These are phyloP conservation scores for Saccharum hybrid DNA, from an alignment of 202 grass and related monocot species.

Conservation along the genomic window DNA sequence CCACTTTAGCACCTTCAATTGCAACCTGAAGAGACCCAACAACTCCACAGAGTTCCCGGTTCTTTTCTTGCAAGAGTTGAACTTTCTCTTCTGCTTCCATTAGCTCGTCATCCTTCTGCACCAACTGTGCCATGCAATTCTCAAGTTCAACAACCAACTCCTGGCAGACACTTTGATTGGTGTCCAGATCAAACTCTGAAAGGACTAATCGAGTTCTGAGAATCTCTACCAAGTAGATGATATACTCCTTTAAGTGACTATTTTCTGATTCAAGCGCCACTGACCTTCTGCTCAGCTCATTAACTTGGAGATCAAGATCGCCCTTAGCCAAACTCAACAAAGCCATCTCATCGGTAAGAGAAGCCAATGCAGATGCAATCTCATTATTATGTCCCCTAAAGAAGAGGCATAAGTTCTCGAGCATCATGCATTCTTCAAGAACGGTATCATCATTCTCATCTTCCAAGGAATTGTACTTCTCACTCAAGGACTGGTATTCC, in stretches of 20 bases:
- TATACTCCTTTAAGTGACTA: constrained; percentile 56
- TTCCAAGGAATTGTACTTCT: constrained; percentile 58
- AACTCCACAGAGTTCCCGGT: constrained; percentile 60
- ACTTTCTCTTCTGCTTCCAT: constrained; percentile 64
- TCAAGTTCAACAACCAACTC: constrained; percentile 66
- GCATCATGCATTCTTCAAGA: constrained; percentile 72
- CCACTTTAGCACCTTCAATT: constrained; percentile 59
- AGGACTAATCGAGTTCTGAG: constrained; percentile 64
- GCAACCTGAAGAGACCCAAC: constrained; percentile 62
- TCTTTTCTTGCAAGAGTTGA: constrained; percentile 61
- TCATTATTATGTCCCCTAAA: constrained; percentile 78
- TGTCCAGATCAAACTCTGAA: constrained; percentile 78
- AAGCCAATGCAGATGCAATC: constrained; percentile 63
- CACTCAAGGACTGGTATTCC: constrained; percentile 57
- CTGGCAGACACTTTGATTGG: constrained; percentile 50
- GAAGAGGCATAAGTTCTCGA: constrained; percentile 76
- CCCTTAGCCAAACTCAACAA: constrained; percentile 69
- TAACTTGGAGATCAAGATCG: constrained; percentile 55
- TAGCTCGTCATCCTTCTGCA: constrained; percentile 61
- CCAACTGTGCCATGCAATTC: constrained; percentile 43
- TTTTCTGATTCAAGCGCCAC: constrained; percentile 67
- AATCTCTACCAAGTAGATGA: constrained; percentile 61
- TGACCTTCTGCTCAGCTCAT: constrained; percentile 49
- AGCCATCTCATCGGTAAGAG: constrained; percentile 67
- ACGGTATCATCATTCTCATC: constrained; percentile 48